These are phyloP conservation scores for Eremothecium sinecaudum DNA, from an alignment of 1,139 yeast genomes.

Conservation along the genomic window DNA sequence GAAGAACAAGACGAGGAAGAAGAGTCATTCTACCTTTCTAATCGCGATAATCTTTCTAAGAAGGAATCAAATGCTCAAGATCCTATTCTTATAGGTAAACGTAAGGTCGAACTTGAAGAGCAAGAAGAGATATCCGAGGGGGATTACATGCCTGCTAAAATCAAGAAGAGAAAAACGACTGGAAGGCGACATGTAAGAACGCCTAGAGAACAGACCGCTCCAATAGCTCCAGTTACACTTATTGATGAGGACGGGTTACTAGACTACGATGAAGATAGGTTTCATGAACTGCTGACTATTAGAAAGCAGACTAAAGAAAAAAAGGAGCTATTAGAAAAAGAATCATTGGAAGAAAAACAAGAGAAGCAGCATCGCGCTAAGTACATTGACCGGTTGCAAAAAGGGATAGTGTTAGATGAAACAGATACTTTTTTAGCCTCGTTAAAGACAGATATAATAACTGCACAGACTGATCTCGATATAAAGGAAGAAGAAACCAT, in stretches of 20 bases:
- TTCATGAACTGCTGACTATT: slow-evolving; percentile 34
- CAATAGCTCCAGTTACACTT: slow-evolving; percentile 29
- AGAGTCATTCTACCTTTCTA: not conserved
- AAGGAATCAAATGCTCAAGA: not conserved
- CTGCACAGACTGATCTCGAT: slow-evolving; percentile 5
- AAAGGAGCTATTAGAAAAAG: slow-evolving; percentile 34
- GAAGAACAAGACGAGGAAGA: not conserved
- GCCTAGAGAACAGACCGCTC: slow-evolving; percentile 12
- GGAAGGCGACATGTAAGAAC: slow-evolving; percentile 14
- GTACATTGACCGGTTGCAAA: slow-evolving; percentile 17
- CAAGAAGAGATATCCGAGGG: slow-evolving; percentile 20
- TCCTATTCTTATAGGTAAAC: slow-evolving; percentile 10
- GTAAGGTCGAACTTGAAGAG: slow-evolving; percentile 12
- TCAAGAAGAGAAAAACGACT: slow-evolving; percentile 24
- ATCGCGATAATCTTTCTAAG: not conserved
- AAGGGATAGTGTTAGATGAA: slow-evolving; percentile 44
- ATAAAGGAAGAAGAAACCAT: not conserved
- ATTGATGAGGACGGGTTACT: slow-evolving; percentile 33
- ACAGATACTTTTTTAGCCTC: slow-evolving; percentile 48
- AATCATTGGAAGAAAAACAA: slow-evolving; percentile 39
- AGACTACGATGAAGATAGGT: slow-evolving; percentile 44
- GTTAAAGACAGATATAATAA: slow-evolving; percentile 22
- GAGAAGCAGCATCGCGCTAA: slow-evolving; percentile 26
- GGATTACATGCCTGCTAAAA: slow-evolving; percentile 26
- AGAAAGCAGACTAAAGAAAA: slow-evolving; percentile 32